Conservation (phyloP, 148 eudicot species). For the Tetragonia tetragonoides region DNA sequence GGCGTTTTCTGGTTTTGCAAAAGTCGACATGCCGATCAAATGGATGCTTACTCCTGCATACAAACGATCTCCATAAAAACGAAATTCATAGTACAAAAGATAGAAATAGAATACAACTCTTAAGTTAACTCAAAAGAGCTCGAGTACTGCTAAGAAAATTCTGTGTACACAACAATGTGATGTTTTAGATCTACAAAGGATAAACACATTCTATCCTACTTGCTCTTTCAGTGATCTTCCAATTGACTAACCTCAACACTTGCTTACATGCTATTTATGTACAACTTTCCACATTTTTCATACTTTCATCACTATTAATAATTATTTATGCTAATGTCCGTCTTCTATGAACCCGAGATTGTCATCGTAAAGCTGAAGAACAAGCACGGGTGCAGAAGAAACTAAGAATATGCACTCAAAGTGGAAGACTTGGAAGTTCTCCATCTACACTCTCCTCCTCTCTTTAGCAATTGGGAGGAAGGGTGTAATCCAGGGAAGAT, state of each 20-base stretch:
- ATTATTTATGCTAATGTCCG: too few relatives aligned
- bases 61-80: not conserved
- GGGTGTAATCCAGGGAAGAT: too few relatives aligned
- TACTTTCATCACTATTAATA: too few relatives aligned
- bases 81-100: not conserved
- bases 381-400: too few relatives aligned
- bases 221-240: not conserved
- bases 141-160: not conserved
- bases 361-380: too few relatives aligned
- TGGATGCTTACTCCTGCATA: conserved; percentile 19
- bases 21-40: conserved; percentile 47
- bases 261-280: not conserved
- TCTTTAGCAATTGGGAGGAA: too few relatives aligned
- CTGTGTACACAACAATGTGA: not conserved
- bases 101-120: not conserved
- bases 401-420: too few relatives aligned
- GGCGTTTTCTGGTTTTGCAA: conserved; percentile 70
- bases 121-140: not conserved
- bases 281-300: not conserved
- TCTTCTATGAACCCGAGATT: too few relatives aligned
- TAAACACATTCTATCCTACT: not conserved
- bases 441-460: too few relatives aligned
- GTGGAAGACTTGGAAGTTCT: too few relatives aligned
- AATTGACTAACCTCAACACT: not conserved
- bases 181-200: not conserved